Percentiles rank a stretch among this genome's conserved stretches.
Evolutionary conservation across 139 green algal species (phyloP).

Genomic region (Haematococcus sp.): DNA sequence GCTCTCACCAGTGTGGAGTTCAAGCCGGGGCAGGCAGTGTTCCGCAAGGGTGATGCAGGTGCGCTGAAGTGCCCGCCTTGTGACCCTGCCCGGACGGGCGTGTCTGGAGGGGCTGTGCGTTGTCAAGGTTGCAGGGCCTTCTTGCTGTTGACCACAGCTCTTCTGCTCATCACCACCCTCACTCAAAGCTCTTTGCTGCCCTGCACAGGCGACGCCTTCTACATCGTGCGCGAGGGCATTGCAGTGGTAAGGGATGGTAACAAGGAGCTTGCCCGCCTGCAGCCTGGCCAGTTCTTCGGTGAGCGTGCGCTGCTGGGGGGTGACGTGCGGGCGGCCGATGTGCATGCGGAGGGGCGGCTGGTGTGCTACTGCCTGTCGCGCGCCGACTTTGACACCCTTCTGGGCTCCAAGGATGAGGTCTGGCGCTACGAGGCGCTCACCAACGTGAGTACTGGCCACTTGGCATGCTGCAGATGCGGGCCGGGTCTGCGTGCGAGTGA

Average conservation of each 20-base stretch:
- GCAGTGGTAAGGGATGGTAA: constrained; percentile 51
- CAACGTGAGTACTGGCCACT: constrained; percentile 53
- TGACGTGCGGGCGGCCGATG: constrained; percentile 37
- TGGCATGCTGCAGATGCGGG: too few species aligned
- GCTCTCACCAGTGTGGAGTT: constrained; percentile 57
- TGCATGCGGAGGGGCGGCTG: constrained; percentile 50
- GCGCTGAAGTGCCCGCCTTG: too few species aligned
- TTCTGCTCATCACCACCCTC: too few species aligned
- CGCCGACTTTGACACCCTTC: constrained; percentile 74
- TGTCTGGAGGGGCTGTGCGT: too few species aligned
- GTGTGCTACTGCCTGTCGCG: constrained; percentile 69
- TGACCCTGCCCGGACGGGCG: too few species aligned
- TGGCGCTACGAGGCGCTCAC: constrained; percentile 83
- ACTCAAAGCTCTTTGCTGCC: too few species aligned
- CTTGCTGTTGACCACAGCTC: too few species aligned
- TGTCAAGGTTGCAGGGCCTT: too few species aligned
- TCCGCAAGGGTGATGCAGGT: constrained; percentile 58
- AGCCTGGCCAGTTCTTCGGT: constrained; percentile 70
- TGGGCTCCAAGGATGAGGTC: constrained; percentile 79
- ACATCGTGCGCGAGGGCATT: constrained; percentile 66
- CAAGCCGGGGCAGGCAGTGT: constrained; percentile 44
- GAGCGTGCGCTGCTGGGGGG: constrained; percentile 69
- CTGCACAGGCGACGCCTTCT: constrained; percentile 59
- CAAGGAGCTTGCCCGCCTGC: constrained; percentile 37
- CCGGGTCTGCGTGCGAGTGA: too few species aligned